Conservation (phyloP, 257 asterid genomes). For the Ilex aquifolium region DNA sequence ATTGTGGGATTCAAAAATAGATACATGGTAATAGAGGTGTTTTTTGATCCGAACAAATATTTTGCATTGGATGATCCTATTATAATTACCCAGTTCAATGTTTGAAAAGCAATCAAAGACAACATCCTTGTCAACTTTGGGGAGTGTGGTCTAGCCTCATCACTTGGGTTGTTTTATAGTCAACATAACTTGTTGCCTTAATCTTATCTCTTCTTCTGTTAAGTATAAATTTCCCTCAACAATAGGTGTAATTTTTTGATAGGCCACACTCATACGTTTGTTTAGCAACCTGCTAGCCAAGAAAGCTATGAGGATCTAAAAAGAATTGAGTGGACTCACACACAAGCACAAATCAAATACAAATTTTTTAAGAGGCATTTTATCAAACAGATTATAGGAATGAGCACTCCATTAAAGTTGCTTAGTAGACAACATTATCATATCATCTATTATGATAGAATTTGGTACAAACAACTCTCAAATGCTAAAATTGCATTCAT, state of each 20-base stretch:
- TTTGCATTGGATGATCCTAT: conserved; percentile 53
- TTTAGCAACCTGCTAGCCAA: too few species aligned
- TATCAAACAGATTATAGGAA: too few species aligned
- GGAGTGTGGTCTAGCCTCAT: conserved; percentile 85
- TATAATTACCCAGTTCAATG: conserved; percentile 58
- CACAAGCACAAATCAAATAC: too few species aligned
- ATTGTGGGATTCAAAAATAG: conserved; percentile 94
- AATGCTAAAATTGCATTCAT: too few species aligned
- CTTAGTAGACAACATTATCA: too few species aligned
- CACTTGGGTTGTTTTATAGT: conserved; percentile 69
- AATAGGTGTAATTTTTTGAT: not conserved
- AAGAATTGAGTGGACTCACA: too few species aligned
- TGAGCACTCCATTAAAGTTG: too few species aligned
- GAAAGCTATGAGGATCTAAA: too few species aligned
- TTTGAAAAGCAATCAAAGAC: conserved; percentile 55
- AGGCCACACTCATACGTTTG: too few species aligned
- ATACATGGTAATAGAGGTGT: conserved; percentile 79
- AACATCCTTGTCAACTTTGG: conserved; percentile 78
- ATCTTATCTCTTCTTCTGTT: not conserved
- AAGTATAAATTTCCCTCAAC: not conserved
- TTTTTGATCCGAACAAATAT: conserved; percentile 72
- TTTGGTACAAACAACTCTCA: too few species aligned
- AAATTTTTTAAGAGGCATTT: too few species aligned
- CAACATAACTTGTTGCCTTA: conserved; percentile 6
- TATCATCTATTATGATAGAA: too few species aligned